phyloP scores from a whole-genome alignment of 257 asterid species.

The Fraxinus pennsylvanica region DNA sequence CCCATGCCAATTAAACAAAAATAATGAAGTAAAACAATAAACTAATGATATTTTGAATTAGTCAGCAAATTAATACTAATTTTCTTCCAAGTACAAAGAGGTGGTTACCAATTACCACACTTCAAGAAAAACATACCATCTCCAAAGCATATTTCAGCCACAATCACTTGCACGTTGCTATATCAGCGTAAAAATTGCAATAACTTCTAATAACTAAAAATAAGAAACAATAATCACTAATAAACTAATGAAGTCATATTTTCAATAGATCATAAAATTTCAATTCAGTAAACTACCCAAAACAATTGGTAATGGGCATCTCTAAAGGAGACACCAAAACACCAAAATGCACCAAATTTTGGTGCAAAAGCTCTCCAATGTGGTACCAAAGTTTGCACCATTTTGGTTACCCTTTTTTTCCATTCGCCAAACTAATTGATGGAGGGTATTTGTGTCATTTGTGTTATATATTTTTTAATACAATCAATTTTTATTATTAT shows the following conservation, averaged over 20 bases:
- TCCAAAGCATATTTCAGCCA: background rate
- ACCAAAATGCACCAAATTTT: no score
- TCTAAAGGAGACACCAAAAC: no score
- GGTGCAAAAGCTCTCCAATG: no score
- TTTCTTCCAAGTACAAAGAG: background rate
- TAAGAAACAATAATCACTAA: background rate
- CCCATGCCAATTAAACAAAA: background rate
- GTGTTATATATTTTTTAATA: no score
- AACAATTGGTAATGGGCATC: background rate
- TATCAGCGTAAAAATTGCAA: background rate
- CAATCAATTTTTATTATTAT: no score
- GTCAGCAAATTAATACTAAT: background rate
- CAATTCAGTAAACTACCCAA: background rate
- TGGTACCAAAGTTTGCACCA: no score
- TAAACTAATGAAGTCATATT: background rate
- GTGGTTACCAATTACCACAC: background rate
- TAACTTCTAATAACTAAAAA: background rate
- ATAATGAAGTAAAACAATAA: background rate
- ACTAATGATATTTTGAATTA: background rate
- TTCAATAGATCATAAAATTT: background rate
- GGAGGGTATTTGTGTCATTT: no score
- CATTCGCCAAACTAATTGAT: no score
- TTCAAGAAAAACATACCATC: background rate
- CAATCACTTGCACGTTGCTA: background rate
- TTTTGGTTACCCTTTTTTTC: no score